Percentiles rank a stretch among this genome's conserved stretches.
Conservation (phyloP, 805 yeast genomes). For the Nakazawaea wickerhamii region DNA sequence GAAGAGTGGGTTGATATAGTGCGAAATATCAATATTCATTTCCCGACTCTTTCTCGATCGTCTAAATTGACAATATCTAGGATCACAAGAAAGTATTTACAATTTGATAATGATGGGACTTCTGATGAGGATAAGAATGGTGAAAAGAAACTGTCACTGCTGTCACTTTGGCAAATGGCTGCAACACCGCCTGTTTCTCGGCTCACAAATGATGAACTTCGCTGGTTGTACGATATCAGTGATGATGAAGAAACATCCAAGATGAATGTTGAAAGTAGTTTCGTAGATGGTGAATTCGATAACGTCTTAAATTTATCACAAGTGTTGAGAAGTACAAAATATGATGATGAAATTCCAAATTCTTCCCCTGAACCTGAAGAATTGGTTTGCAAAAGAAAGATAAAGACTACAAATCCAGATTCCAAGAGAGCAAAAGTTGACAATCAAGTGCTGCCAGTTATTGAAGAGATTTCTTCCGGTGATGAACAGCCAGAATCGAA, state of each 20-base stretch:
- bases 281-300: neutral
- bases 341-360: constrained; percentile 1
- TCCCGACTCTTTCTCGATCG: constrained; percentile 23
- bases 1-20: constrained; percentile 26
- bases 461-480: neutral
- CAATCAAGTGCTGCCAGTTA: neutral
- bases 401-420: neutral
- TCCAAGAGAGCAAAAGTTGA: neutral
- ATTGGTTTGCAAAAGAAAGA: neutral
- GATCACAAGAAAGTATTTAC: constrained; percentile 20
- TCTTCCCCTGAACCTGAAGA: constrained; percentile 5
- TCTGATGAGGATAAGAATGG: constrained; percentile 2
- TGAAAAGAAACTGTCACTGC: constrained; percentile 1
- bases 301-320: constrained; percentile 22
- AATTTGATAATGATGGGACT: constrained; percentile 3
- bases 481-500: neutral
- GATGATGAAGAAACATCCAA: constrained; percentile 5
- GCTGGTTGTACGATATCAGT: constrained; percentile 17
- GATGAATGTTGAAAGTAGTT: neutral
- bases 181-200: constrained; percentile 13
- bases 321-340: constrained; percentile 8
- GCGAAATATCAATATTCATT: constrained; percentile 17
- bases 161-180: constrained; percentile 18
- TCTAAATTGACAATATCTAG: constrained; percentile 21
- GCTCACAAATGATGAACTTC: constrained; percentile 18